Base-by-base conservation (phyloP, 2,329 filamentous ascomycete genomes). In the Aureobasidium sp. region DNA sequence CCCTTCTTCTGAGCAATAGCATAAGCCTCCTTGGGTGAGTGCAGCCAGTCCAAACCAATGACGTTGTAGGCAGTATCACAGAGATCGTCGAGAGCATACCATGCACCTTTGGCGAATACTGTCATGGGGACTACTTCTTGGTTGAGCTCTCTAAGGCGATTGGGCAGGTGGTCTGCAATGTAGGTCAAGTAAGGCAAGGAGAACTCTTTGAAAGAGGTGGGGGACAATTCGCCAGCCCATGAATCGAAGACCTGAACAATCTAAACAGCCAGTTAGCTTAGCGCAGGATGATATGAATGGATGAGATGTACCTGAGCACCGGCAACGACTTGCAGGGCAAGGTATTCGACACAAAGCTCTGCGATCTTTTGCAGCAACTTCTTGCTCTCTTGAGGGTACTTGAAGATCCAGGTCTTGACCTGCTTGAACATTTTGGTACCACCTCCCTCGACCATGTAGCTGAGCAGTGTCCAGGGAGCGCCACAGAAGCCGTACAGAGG, bases 401-500 rank as follows among this genome's bases (percentile, higher is more conserved):
- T 91, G 81, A 93, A 99, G 64, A 97, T 87, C 94, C 94, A 99
- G 29, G 89, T 96, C 83, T 99, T 99, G 70, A 86, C 88, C 77
- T 96, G 87, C 64, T 90, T 86, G 78, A 97, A 97, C 72, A 97
- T 81, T 80, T 97, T 97, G 68, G 89, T 95, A 47, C 94, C 94
- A 52, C 94, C 94, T 17, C 94, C 94, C 77, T 99, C 94, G 20
- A 97, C 91, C 94, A 99, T 99, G 79, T 99, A 99, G 79, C 93
- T 96, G 71, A 99, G 83, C 64, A 99, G 77, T 2, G 94, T 99
- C 91, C 94, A 99, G 0, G 94, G 94, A 8, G 94, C 92, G 61
- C 94, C 94, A 70, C 92, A 97, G 79, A 99, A 99, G 39, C 94
- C 94, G 73, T 96, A 95, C 67, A 99, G 78, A 6, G 94, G 94